Percentiles rank a stretch among this genome's conserved stretches.
Conservation (phyloP, 75 land plant genomes). For the Ceratopteris richardii region DNA sequence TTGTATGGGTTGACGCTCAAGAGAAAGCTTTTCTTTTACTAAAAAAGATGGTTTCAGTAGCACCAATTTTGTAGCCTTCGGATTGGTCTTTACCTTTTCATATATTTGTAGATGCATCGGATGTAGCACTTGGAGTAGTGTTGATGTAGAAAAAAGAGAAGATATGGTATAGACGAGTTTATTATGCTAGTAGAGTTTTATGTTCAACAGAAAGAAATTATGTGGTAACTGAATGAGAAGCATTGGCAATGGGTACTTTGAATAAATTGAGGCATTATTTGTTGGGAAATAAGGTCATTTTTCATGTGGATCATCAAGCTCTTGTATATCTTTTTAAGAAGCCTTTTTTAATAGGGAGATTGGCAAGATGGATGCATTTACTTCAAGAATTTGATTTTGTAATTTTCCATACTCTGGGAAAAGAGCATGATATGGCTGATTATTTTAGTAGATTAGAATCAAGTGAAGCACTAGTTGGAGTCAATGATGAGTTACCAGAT, state of each 20-base stretch:
- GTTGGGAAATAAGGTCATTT: neutral
- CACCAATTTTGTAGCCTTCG: neutral
- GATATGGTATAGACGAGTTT: neutral
- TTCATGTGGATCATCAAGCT: slow-evolving; percentile 3
- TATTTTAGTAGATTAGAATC: neutral
- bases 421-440: neutral
- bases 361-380: neutral
- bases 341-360: neutral
- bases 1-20: neutral
- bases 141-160: neutral
- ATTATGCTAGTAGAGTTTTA: neutral
- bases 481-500: slow-evolving; percentile 4
- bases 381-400: slow-evolving; percentile 8
- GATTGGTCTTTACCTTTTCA: neutral
- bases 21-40: neutral
- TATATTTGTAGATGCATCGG: slow-evolving; percentile 5
- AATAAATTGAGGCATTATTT: slow-evolving; percentile 1
- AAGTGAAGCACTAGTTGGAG: neutral
- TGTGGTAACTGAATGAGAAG: slow-evolving; percentile 1
- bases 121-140: slow-evolving; percentile 4
- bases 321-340: slow-evolving; percentile 2
- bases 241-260: neutral
- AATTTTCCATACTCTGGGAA: neutral
- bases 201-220: neutral
- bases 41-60: neutral